These are phyloP conservation scores for Cryphonectria japonica DNA, from an alignment of 2,329 filamentous ascomycete genomes.

Conservation along the genomic window DNA sequence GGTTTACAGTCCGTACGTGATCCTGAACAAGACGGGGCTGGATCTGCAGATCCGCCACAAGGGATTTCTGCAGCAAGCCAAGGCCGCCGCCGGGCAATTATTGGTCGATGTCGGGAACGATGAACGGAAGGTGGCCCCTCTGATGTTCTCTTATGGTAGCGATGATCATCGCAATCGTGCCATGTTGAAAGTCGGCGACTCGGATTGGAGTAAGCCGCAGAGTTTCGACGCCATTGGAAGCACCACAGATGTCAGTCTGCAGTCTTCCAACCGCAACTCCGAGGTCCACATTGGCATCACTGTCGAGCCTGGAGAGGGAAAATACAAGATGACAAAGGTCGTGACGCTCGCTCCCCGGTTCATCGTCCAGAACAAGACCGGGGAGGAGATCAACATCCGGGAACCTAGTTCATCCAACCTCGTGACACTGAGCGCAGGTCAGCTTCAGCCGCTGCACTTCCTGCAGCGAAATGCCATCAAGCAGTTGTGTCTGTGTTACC, in stretches of 20 bases:
- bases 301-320: conserved; percentile 88
- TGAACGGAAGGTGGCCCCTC: conserved; percentile 77
- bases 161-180: conserved; percentile 92
- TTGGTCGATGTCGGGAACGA: conserved; percentile 50
- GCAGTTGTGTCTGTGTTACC: conserved; percentile 90
- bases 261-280: conserved; percentile 68
- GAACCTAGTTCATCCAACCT: conserved; percentile 91
- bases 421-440: conserved; percentile 75
- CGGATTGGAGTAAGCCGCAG: conserved; percentile 94
- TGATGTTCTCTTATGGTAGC: conserved; percentile 93
- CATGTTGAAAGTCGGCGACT: conserved; percentile 83
- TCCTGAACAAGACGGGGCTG: conserved; percentile 93
- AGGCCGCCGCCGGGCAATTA: conserved; percentile 76
- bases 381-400: conserved; percentile 84
- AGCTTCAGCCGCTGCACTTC: conserved; percentile 86
- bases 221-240: conserved; percentile 98
- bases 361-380: conserved; percentile 89
- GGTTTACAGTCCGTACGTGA: conserved; percentile 91
- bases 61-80: conserved; percentile 81
- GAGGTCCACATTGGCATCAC: conserved; percentile 93
- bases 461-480: conserved; percentile 82
- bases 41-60: conserved; percentile 88
- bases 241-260: conserved; percentile 83
- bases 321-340: conserved; percentile 97
- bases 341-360: conserved; percentile 92